Evolutionary conservation across 2,329 filamentous ascomycete species (phyloP).

Genomic region (Aspergillus vadensis): DNA sequence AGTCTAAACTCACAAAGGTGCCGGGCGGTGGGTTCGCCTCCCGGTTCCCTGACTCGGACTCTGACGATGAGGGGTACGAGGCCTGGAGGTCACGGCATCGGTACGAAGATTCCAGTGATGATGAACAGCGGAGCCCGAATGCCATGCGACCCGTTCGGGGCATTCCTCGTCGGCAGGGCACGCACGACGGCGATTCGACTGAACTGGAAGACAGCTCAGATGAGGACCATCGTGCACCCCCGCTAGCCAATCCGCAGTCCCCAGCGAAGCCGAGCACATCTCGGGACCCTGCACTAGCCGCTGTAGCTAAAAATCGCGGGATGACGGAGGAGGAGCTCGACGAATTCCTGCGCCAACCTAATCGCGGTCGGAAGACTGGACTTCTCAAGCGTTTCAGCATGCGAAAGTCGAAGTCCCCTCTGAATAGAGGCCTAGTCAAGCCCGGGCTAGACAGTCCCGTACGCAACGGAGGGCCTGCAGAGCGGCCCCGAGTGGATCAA

Average conservation of each 20-base stretch:
- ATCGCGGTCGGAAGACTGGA: slow-evolving; percentile 31
- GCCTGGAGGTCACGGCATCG: slow-evolving; percentile 42
- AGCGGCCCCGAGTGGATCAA: slow-evolving; percentile 27
- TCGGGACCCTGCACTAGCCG: slow-evolving; percentile 34
- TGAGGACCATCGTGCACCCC: slow-evolving; percentile 41
- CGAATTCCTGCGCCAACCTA: slow-evolving; percentile 37
- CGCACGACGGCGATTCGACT: slow-evolving; percentile 63
- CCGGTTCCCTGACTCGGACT: slow-evolving; percentile 64
- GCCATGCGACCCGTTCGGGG: slow-evolving; percentile 58
- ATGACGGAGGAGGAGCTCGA: slow-evolving; percentile 46
- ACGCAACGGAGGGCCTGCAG: slow-evolving; percentile 6
- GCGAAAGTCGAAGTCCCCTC: slow-evolving; percentile 27
- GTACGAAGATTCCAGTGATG: slow-evolving; percentile 73
- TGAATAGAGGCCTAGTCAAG: slow-evolving; percentile 42
- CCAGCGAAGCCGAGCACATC: slow-evolving; percentile 22
- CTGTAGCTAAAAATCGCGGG: slow-evolving; percentile 57
- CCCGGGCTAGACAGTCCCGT: slow-evolving; percentile 53
- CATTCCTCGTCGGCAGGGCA: slow-evolving; percentile 60
- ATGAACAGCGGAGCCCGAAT: slow-evolving; percentile 45
- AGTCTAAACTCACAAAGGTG: slow-evolving; percentile 30
- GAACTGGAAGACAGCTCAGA: slow-evolving; percentile 64
- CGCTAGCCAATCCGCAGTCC: not conserved
- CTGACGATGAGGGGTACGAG: slow-evolving; percentile 62
- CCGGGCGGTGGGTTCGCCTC: slow-evolving; percentile 41
- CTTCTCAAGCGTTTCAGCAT: slow-evolving; percentile 39